These are phyloP conservation scores for Cornus suecica DNA, from an alignment of 148 eudicot genomes.

Conservation along the genomic window DNA sequence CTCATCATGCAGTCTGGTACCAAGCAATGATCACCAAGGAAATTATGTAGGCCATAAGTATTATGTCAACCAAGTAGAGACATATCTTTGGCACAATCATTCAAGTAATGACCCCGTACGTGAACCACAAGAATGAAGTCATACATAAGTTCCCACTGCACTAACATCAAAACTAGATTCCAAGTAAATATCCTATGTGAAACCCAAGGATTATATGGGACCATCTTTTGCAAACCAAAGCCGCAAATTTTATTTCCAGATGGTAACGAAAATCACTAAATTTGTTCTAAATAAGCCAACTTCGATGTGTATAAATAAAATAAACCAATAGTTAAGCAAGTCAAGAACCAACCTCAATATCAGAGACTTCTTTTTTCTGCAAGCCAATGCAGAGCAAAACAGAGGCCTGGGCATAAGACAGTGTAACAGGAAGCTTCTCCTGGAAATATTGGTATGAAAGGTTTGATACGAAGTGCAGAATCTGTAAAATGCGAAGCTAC, in stretches of 20 bases:
- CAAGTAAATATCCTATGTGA: not conserved
- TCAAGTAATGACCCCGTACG: not conserved
- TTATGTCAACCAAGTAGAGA: not conserved
- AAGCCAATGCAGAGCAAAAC: conserved; percentile 86
- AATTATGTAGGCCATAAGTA: not conserved
- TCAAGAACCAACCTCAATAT: conserved; percentile 51
- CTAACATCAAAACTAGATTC: not conserved
- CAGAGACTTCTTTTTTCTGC: conserved; percentile 64
- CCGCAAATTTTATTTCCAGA: not conserved
- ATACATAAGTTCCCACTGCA: not conserved
- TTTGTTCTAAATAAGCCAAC: not conserved
- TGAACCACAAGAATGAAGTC: not conserved
- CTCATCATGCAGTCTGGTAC: not conserved
- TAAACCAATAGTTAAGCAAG: conserved; percentile 1
- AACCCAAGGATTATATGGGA: not conserved
- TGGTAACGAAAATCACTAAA: no score
- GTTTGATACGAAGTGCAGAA: conserved; percentile 42
- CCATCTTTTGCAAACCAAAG: not conserved
- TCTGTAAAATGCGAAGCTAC: conserved; percentile 39
- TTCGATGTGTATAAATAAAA: not conserved
- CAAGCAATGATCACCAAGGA: not conserved
- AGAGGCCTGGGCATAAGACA: conserved; percentile 81
- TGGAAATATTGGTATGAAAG: conserved; percentile 58
- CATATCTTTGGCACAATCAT: not conserved
- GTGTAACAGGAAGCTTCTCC: conserved; percentile 70